Base-by-base conservation (phyloP, 306 rosid species). In the Arachis stenosperma region DNA sequence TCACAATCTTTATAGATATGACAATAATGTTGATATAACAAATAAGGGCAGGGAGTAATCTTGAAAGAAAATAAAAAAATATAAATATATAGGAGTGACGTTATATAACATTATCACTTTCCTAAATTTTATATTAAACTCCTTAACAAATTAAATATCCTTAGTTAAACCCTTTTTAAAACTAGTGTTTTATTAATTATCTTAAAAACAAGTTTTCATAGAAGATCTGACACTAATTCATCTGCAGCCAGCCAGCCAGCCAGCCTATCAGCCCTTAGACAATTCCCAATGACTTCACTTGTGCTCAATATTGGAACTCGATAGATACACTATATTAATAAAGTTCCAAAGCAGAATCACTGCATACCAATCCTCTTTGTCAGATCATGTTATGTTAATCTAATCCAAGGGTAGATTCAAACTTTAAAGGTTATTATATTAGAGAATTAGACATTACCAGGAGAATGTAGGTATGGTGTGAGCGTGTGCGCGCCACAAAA, bases 241-340 rank as follows among this genome's bases (percentile, higher is more conserved):
- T 53, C 52, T 42, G 67, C 77, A 59, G 69, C 76, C 73, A 68
- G 0, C 17, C 73, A 68, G 0, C 17, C 17, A 17, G 69, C 77
- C 73, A 68, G 76, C 42, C 51, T 64, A 69, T 75, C 76, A 74
- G 47, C 68, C 75, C 78, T 46, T 61, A 42, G 72, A 80, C 86
- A 81, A 64, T 69, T 85, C 70, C 83, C 86, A 56, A 81, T 55
- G 78, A 55, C 64, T 72, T 75, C 76, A 65, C 76, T 73, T 70
- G 70, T 78, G 65, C 62, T 67, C 74, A 53, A 22, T n/a, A 81
- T 88, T 70, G 86, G 89, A 86, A 86, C 87, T 88, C 52, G 77
- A 77, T 82, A 33, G 3, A 33, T 3, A 33, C 37, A 33, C 37
- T 33, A 75, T 74, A 66, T 36, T 52, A 74, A 63, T 71, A 84